Conservation (phyloP, 495 filamentous ascomycete species). For the Podospora conica region DNA sequence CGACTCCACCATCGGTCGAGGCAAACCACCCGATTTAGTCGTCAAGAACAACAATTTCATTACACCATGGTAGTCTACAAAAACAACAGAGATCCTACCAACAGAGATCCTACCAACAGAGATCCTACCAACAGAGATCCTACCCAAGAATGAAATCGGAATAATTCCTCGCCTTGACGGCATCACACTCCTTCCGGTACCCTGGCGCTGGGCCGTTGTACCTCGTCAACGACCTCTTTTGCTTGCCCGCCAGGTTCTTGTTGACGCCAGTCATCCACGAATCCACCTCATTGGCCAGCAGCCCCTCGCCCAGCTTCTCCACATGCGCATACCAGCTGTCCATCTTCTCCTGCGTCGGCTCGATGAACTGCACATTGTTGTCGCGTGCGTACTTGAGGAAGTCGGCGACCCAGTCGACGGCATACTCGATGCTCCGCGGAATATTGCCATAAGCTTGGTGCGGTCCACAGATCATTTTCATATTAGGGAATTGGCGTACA, state of each 20-base stretch:
- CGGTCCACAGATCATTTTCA: constrained; percentile 48
- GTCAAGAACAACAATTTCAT: no score
- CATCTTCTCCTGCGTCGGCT: constrained; percentile 42
- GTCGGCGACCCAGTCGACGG: constrained; percentile 48
- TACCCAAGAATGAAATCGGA: constrained; percentile 15
- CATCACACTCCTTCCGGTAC: constrained; percentile 18
- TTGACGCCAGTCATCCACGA: constrained; percentile 40
- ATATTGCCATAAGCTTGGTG: constrained; percentile 44
- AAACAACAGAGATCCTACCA: no score
- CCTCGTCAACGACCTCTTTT: constrained; percentile 31
- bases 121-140: neutral
- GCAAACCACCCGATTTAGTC: no score
- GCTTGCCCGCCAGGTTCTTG: constrained; percentile 32
- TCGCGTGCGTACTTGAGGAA: constrained; percentile 37
- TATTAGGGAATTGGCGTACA: constrained; percentile 51
- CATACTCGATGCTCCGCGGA: constrained; percentile 42
- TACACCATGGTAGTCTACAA: no score
- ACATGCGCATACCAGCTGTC: constrained; percentile 42
- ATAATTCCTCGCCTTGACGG: constrained; percentile 18
- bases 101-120: no score
- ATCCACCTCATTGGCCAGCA: constrained; percentile 34
- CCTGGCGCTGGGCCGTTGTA: constrained; percentile 25
- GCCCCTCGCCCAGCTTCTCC: constrained; percentile 20
- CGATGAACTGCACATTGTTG: constrained; percentile 36
- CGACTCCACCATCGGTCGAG: no score